These are phyloP conservation scores for Hyphopichia buzzinii DNA, from an alignment of 1,139 yeast species.

Conservation along the genomic window DNA sequence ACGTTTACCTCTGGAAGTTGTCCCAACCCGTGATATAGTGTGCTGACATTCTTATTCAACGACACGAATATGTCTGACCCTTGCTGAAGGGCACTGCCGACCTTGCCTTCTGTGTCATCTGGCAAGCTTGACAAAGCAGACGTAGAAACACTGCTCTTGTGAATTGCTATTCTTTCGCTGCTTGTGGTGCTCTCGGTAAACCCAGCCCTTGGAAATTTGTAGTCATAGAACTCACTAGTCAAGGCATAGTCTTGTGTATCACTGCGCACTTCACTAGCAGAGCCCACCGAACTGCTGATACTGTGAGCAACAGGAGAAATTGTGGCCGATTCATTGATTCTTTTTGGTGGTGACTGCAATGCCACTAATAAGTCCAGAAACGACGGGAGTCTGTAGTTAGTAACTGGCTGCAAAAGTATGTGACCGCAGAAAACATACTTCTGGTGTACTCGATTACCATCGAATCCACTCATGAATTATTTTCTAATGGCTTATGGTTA, in stretches of 20 bases:
- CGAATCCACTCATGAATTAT: too few relatives aligned
- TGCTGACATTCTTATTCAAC: background rate
- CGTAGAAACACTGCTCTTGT: background rate
- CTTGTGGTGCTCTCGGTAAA: too few relatives aligned
- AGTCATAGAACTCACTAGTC: background rate
- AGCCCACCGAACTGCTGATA: background rate
- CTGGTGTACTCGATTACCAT: too few relatives aligned
- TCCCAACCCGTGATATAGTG: background rate
- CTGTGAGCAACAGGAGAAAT: background rate
- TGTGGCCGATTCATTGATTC: too few relatives aligned
- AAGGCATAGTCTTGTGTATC: constrained; percentile 4
- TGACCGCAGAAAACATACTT: too few relatives aligned
- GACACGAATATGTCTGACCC: background rate
- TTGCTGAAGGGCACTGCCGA: background rate
- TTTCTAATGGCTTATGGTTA: too few relatives aligned
- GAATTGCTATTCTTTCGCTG: too few relatives aligned
- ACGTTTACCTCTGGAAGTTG: background rate
- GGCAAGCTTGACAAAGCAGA: background rate
- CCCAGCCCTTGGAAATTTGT: background rate
- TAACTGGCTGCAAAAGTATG: too few relatives aligned
- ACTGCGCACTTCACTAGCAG: background rate
- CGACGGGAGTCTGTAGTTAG: too few relatives aligned
- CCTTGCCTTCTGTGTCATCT: background rate
- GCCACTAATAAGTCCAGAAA: too few relatives aligned
- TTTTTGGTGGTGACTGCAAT: too few relatives aligned